Evolutionary conservation across 2,329 filamentous ascomycete species (phyloP), one percentile per base, ranked within the genome.

Genomic region (Teratosphaeria epicoccoides): DNA sequence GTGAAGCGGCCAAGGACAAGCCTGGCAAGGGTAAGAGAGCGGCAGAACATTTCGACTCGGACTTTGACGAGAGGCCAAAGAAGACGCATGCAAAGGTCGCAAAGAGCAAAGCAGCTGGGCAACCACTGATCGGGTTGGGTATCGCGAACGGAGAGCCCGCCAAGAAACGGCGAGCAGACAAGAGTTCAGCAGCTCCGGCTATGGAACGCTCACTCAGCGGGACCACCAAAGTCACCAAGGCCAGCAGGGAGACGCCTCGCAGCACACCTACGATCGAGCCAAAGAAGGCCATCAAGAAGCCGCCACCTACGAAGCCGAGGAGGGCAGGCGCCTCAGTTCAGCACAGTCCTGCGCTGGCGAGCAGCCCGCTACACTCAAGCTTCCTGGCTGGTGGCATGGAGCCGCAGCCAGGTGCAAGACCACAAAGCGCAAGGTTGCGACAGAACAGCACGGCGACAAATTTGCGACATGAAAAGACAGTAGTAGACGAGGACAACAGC

Each of bases 141-240:
- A 70, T 88, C 29, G 85, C 84, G 40, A 79, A 80, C 55, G 75
- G 76, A 9, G 69, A 70, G 26, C 75, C 83, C 2, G 73, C 77
- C 23, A 95, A 95, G 72, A 80, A 88, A 62, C 83, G 89, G 58
- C 94, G 90, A 70, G 82, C 87, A 2, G 88, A 95, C 61, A 87
- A 87, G 57, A 63, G 66, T 10, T 59, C 68, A 20, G 68, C 64
- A 29, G 71, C 71, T 14, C 67, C 71, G 22, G 66, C 66, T 10
- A 81, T 83, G 74, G 86, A 89, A 63, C 81, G 85, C 54, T 81
- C 84, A n/a, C 73, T 84, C 67, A 85, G 81, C 64, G 72, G 59
- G 54, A 55, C 55, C n/a, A 55, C 56, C 25, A 67, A 66, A 49
- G 61, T 68, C 63, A 33, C 26, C 2, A 51, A 51, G 44, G 47